Conservation (phyloP, 208 protist species). For the Trypanosoma brucei region DNA sequence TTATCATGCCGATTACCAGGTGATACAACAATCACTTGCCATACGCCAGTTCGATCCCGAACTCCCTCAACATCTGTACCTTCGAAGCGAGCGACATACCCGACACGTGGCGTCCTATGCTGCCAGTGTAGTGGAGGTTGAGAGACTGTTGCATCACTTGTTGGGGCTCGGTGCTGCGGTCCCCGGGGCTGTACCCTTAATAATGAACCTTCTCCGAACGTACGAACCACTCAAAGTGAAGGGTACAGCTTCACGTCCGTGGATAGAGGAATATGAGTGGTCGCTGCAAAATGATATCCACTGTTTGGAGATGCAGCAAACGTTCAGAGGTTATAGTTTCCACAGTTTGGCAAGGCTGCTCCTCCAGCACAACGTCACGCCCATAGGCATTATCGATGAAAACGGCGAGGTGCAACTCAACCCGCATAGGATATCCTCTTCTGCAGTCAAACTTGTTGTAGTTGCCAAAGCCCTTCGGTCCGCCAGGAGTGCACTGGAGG, state of each 20-base stretch:
- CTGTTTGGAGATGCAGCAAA: conserved; percentile 48
- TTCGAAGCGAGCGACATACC: conserved; percentile 53
- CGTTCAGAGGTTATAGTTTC: conserved; percentile 57
- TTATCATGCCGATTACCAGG: conserved; percentile 74
- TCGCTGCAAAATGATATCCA: conserved; percentile 75
- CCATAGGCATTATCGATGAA: conserved; percentile 61
- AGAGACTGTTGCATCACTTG: conserved; percentile 66
- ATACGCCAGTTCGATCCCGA: conserved; percentile 58
- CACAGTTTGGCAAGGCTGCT: conserved; percentile 44
- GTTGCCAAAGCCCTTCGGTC: conserved; percentile 55
- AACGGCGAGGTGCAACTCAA: conserved; percentile 64
- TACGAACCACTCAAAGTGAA: conserved; percentile 67
- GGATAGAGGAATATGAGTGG: conserved; percentile 82
- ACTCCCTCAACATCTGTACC: conserved; percentile 72
- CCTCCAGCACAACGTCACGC: conserved; percentile 56
- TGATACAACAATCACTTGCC: conserved; percentile 65
- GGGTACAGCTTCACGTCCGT: conserved; percentile 39
- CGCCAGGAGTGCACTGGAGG: conserved; percentile 35
- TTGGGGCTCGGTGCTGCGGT: conserved; percentile 63
- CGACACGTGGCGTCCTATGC: conserved; percentile 59
- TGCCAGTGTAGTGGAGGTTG: conserved; percentile 64
- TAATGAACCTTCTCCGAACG: conserved; percentile 77
- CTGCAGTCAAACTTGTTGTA: conserved; percentile 58
- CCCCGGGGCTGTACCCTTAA: conserved; percentile 69
- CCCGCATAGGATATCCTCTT: conserved; percentile 40